phyloP scores from a whole-genome alignment of 1,139 yeast species.

The Maudiozyma humilis region DNA sequence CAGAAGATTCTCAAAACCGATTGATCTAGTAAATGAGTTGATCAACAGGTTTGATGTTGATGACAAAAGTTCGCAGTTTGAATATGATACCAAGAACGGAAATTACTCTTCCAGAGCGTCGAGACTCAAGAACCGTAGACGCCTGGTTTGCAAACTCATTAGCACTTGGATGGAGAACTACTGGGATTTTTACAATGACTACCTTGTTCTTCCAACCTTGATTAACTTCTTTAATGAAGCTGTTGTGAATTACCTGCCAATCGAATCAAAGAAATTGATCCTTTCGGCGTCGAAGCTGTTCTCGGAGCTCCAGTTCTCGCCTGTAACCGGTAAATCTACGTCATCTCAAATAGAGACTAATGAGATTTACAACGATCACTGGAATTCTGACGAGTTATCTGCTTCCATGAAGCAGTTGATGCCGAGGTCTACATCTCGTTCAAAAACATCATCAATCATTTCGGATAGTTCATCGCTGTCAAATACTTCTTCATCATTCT shows the following conservation, averaged over 20 bases:
- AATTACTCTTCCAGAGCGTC: slow-evolving; percentile 41
- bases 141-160: slow-evolving; percentile 57
- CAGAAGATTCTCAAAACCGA: slow-evolving; percentile 62
- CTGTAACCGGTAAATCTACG: background rate
- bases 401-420: slow-evolving; percentile 33
- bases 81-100: slow-evolving; percentile 33
- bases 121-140: slow-evolving; percentile 54
- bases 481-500: slow-evolving; percentile 28
- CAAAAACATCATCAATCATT: slow-evolving; percentile 24
- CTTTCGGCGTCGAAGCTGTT: slow-evolving; percentile 53
- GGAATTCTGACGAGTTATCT: slow-evolving; percentile 1
- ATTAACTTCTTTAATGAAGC: slow-evolving; percentile 75
- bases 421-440: slow-evolving; percentile 34
- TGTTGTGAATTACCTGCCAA: slow-evolving; percentile 46
- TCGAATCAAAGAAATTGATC: slow-evolving; percentile 53
- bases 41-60: slow-evolving; percentile 55
- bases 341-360: background rate
- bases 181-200: slow-evolving; percentile 65
- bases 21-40: slow-evolving; percentile 62
- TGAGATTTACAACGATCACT: background rate
- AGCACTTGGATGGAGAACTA: slow-evolving; percentile 83
- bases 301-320: slow-evolving; percentile 13
- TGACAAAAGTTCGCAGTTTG: slow-evolving; percentile 32
- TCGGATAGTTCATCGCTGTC: slow-evolving; percentile 26
- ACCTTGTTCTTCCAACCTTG: slow-evolving; percentile 53